Evolutionary conservation across 2,329 filamentous ascomycete species (phyloP).

Genomic region (Ceratocystis huliohia): DNA sequence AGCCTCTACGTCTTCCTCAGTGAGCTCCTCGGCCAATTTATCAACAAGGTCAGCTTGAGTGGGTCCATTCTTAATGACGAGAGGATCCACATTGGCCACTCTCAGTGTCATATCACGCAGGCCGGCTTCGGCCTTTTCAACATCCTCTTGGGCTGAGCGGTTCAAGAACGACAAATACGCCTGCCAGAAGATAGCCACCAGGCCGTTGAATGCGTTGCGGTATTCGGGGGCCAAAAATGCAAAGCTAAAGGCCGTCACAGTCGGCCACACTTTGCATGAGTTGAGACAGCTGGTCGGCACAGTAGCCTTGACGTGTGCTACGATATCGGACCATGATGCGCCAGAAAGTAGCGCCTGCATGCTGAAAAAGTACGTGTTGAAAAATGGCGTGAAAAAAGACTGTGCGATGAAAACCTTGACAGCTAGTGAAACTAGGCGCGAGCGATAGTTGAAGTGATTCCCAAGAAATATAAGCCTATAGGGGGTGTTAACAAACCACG

Average conservation of each 20-base stretch:
- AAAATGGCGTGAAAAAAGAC: slow-evolving; percentile 64
- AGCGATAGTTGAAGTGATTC: slow-evolving; percentile 70
- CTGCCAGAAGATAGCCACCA: slow-evolving; percentile 81
- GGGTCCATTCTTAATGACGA: neutral
- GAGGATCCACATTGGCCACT: neutral
- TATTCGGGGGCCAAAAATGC: slow-evolving; percentile 71
- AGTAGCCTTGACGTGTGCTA: slow-evolving; percentile 59
- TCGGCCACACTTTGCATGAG: slow-evolving; percentile 77
- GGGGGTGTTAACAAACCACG: neutral
- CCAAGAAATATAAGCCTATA: slow-evolving; percentile 67
- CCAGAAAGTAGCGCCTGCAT: slow-evolving; percentile 65
- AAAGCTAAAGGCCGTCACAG: slow-evolving; percentile 75
- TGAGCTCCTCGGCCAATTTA: neutral
- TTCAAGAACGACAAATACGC: slow-evolving; percentile 78
- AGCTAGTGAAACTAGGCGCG: slow-evolving; percentile 54
- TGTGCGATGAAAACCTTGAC: slow-evolving; percentile 76
- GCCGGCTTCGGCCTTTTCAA: slow-evolving; percentile 13
- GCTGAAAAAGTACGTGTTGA: slow-evolving; percentile 74
- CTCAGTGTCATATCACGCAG: neutral
- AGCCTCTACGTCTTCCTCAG: neutral
- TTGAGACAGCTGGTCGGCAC: slow-evolving; percentile 67
- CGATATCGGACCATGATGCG: slow-evolving; percentile 48
- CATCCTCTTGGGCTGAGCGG: slow-evolving; percentile 49
- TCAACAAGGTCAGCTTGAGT: neutral
- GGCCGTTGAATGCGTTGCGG: slow-evolving; percentile 64